These are phyloP conservation scores for Eutrema japonicum DNA, from an alignment of 345 rosid genomes.

Conservation along the genomic window DNA sequence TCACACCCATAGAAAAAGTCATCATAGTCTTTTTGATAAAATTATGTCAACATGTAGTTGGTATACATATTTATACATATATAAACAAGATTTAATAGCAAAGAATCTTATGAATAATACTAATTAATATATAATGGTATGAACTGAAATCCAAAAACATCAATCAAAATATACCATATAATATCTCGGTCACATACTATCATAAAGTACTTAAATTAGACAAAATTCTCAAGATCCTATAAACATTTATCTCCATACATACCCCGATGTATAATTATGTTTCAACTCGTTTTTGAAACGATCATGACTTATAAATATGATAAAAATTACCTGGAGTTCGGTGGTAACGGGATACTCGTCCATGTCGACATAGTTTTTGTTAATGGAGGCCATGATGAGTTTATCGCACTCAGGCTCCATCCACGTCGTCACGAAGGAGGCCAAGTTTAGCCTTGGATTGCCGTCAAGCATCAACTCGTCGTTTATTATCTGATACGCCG, in stretches of 20 bases:
- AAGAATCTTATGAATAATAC: not conserved
- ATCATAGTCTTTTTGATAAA: not conserved
- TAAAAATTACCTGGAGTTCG: conserved; percentile 70
- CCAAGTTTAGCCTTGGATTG: conserved; percentile 83
- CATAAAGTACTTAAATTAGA: too few relatives aligned
- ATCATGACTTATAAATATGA: not conserved
- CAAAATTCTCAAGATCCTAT: not conserved
- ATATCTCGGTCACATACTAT: too few relatives aligned
- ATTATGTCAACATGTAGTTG: not conserved
- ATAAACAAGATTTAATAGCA: not conserved
- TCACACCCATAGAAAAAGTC: not conserved
- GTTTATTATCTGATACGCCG: conserved; percentile 88
- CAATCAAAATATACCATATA: not conserved
- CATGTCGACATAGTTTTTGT: conserved; percentile 96
- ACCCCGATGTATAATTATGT: not conserved
- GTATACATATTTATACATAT: not conserved
- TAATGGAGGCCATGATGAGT: conserved; percentile 82
- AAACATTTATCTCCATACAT: not conserved
- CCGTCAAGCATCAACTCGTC: conserved; percentile 90
- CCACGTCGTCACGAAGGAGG: conserved; percentile 93
- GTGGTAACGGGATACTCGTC: conserved; percentile 97
- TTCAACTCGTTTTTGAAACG: not conserved
- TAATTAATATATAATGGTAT: not conserved
- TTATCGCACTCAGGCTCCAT: conserved; percentile 97
- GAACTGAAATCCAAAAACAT: not conserved